Conservation (phyloP, 257 asterid species). For the Solanum sejunctum region DNA sequence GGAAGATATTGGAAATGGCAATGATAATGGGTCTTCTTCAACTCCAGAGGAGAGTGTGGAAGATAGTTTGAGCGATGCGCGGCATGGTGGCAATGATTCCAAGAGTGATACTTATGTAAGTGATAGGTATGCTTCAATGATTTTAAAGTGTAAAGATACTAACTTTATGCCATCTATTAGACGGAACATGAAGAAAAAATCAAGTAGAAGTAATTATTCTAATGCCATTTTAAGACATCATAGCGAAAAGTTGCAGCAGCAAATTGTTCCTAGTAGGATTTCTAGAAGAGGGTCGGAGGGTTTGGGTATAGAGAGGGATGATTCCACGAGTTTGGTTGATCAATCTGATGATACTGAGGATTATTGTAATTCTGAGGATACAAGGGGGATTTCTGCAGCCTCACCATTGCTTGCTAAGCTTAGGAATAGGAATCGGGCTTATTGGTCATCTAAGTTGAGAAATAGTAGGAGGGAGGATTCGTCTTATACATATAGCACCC, state of each 20-base stretch:
- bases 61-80: conserved; percentile 48
- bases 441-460: conserved; percentile 38
- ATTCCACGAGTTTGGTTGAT: conserved; percentile 46
- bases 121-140: conserved; percentile 42
- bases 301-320: conserved; percentile 39
- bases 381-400: conserved; percentile 45
- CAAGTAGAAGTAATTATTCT: conserved; percentile 32
- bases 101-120: conserved; percentile 62
- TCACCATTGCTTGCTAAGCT: conserved; percentile 74
- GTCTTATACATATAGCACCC: conserved; percentile 58
- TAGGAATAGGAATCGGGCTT: conserved; percentile 44
- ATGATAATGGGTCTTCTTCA: conserved; percentile 32
- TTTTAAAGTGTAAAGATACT: conserved; percentile 49
- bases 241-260: conserved; percentile 39
- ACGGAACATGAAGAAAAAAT: conserved; percentile 43
- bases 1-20: conserved; percentile 28
- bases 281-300: conserved; percentile 28
- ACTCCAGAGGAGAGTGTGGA: conserved; percentile 40
- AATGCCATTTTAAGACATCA: conserved; percentile 26
- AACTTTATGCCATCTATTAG: conserved; percentile 49
- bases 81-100: conserved; percentile 59
- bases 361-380: conserved; percentile 55
- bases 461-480: conserved; percentile 62
- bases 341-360: conserved; percentile 77
- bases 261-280: conserved; percentile 23